Evolutionary conservation across 2,329 filamentous ascomycete genomes (phyloP).

Genomic region (Setomelanomma holmii): DNA sequence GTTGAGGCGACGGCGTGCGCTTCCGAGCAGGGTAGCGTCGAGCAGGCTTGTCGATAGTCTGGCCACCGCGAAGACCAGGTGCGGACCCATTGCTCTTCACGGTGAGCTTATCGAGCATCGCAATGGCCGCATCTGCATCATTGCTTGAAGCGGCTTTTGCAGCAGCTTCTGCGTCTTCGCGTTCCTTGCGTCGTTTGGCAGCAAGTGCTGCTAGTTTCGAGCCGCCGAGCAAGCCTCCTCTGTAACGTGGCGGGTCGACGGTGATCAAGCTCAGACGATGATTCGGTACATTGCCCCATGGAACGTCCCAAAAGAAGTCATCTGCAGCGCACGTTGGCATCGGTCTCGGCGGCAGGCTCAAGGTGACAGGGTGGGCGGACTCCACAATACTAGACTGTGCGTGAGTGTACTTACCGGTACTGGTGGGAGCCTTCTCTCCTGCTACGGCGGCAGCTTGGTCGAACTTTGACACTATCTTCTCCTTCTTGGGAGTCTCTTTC

Average conservation of each 20-base stretch:
- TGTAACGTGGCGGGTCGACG: slow-evolving; percentile 64
- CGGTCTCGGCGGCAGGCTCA: slow-evolving; percentile 42
- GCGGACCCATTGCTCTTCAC: slow-evolving; percentile 29
- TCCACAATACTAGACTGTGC: slow-evolving; percentile 17
- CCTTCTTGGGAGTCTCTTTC: slow-evolving; percentile 45
- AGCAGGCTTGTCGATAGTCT: slow-evolving; percentile 15
- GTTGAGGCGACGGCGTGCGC: slow-evolving; percentile 36
- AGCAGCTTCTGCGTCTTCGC: slow-evolving; percentile 63
- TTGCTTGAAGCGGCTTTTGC: slow-evolving; percentile 13
- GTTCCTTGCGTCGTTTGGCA: slow-evolving; percentile 84
- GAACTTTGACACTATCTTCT: slow-evolving; percentile 53
- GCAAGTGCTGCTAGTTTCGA: slow-evolving; percentile 91
- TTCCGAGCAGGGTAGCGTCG: slow-evolving; percentile 36
- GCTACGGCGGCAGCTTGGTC: slow-evolving; percentile 54
- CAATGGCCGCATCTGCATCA: slow-evolving; percentile 46
- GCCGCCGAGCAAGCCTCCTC: slow-evolving; percentile 79
- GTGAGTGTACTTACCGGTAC: slow-evolving; percentile 54
- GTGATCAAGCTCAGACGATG: slow-evolving; percentile 70
- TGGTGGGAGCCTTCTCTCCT: slow-evolving; percentile 48
- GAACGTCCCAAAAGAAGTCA: slow-evolving; percentile 80
- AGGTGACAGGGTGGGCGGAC: slow-evolving; percentile 22
- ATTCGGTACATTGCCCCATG: slow-evolving; percentile 79
- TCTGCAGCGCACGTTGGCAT: slow-evolving; percentile 42
- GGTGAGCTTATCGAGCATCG: slow-evolving; percentile 54
- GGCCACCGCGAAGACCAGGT: neutral